A percentile compares a stretch with the other conserved stretches of the same genome.
Evolutionary conservation across 208 protist genomes (phyloP).

Genomic region (Leishmania lainsoni): DNA sequence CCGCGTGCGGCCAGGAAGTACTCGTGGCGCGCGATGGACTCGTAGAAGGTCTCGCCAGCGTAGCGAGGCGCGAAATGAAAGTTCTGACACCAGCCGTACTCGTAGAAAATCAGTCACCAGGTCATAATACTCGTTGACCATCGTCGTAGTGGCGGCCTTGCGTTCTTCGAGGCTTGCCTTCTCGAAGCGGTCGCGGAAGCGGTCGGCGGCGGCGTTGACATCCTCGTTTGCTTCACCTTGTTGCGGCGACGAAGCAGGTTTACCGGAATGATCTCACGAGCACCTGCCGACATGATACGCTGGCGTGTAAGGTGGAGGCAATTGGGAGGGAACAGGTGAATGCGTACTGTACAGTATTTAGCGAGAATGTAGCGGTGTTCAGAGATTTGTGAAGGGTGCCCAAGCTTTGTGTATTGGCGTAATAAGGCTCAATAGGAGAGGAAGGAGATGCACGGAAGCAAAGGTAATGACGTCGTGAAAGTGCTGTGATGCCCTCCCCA

Average conservation of each 20-base stretch:
- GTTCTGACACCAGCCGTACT: slow-evolving; percentile 96
- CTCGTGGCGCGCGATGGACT: slow-evolving; percentile 95
- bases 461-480: background rate
- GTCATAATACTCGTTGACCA: slow-evolving; percentile 97
- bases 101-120: slow-evolving; percentile 97
- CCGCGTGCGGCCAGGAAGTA: slow-evolving; percentile 92
- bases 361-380: background rate
- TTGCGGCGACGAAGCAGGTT: slow-evolving; percentile 69
- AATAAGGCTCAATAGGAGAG: background rate
- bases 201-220: slow-evolving; percentile 64
- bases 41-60: slow-evolving; percentile 88
- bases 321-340: background rate
- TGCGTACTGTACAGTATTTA: background rate
- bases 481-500: background rate
- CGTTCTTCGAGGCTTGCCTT: slow-evolving; percentile 64
- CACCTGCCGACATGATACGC: slow-evolving; percentile 59
- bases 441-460: background rate
- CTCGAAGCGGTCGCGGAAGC: slow-evolving; percentile 84
- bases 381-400: background rate
- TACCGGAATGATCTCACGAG: slow-evolving; percentile 39
- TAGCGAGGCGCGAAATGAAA: slow-evolving; percentile 95
- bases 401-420: background rate
- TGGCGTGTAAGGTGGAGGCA: background rate
- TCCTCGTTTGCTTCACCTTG: slow-evolving; percentile 57
- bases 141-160: slow-evolving; percentile 71